Evolutionary conservation across 176 grass and related monocot species (phyloP).

Genomic region (Aechmea fasciata): DNA sequence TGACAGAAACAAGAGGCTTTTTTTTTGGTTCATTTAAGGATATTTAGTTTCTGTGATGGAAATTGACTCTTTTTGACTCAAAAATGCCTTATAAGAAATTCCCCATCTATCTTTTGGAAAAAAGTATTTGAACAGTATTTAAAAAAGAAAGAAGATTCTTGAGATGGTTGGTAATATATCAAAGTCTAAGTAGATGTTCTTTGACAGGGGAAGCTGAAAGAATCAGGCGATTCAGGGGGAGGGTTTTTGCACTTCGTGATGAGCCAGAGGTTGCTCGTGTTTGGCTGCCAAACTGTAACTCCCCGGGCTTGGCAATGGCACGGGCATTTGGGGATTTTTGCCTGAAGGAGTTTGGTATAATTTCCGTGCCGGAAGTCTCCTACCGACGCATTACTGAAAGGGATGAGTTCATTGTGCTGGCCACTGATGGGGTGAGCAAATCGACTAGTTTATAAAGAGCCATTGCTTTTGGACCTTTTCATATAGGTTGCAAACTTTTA

Average conservation of each 20-base stretch:
- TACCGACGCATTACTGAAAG: conserved; percentile 47
- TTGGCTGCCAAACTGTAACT: conserved; percentile 63
- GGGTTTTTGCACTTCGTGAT: conserved; percentile 60
- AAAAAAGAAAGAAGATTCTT: no score
- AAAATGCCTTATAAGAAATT: no score
- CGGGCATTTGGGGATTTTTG: conserved; percentile 83
- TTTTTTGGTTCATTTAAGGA: no score
- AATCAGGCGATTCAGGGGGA: conserved; percentile 56
- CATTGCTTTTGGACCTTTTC: not conserved
- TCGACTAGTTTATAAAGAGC: not conserved
- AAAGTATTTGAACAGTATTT: no score
- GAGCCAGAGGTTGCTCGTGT: conserved; percentile 70
- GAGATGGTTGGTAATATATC: no score
- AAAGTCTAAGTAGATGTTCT: not conserved
- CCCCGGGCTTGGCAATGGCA: conserved; percentile 68
- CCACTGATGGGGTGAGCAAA: conserved; percentile 63
- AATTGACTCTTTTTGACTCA: no score
- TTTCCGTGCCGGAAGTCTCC: conserved; percentile 60
- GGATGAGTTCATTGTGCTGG: conserved; percentile 67
- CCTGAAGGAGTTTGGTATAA: conserved; percentile 58
- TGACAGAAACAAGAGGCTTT: no score
- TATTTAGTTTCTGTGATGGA: no score
- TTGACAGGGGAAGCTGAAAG: conserved; percentile 55
- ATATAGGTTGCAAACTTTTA: not conserved
- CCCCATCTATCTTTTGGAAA: no score